Conservation (phyloP, 176 grass and related monocot species). For the Oryza punctata region DNA sequence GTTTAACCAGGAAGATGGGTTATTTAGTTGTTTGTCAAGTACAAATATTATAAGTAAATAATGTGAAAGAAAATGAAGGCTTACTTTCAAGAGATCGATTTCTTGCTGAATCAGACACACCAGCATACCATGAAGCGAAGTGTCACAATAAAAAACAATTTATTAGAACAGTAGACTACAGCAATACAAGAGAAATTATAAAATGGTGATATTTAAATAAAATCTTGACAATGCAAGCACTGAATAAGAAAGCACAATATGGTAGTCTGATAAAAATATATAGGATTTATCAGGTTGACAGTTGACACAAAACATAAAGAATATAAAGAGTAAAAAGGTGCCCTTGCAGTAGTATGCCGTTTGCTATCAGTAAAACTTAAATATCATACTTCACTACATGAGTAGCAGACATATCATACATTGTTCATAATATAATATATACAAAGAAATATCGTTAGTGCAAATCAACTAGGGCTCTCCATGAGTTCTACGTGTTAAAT, state of each 20-base stretch:
- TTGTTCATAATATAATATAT: background rate
- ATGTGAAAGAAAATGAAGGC: conserved; percentile 16
- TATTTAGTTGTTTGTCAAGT: conserved; percentile 12
- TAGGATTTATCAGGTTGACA: background rate
- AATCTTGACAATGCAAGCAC: background rate
- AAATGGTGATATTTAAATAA: conserved; percentile 8
- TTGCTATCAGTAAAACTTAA: background rate
- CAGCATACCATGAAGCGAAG: conserved; percentile 26
- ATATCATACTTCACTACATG: conserved; percentile 14
- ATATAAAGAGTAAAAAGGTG: background rate
- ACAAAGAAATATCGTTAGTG: background rate
- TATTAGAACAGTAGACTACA: conserved; percentile 7
- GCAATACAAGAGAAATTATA: conserved; percentile 9
- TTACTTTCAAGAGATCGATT: conserved; percentile 98
- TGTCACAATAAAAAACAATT: conserved; percentile 38
- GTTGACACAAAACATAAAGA: conserved; percentile 17
- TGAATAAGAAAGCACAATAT: background rate
- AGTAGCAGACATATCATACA: conserved; percentile 4
- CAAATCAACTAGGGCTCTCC: background rate
- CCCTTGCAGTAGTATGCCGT: background rate
- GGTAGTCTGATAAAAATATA: background rate
- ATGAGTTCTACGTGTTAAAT: background rate
- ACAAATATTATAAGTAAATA: conserved; percentile 6
- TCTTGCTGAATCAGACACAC: conserved; percentile 81
- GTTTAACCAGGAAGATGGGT: conserved; percentile 22